phyloP scores from a whole-genome alignment of 768 basidiomycete genomes.

The Tubosaeta sp. region DNA sequence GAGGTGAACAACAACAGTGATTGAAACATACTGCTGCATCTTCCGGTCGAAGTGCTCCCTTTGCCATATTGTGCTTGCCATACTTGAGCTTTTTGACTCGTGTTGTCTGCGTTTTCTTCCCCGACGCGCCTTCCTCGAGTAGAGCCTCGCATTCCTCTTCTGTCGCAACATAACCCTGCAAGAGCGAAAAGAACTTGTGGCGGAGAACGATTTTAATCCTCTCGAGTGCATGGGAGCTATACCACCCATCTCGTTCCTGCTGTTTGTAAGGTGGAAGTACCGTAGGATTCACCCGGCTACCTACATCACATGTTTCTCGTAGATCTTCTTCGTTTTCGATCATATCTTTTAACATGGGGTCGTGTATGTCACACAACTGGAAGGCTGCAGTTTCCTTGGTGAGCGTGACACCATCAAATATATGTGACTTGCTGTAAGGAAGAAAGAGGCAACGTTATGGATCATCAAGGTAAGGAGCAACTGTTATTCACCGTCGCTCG shows the following conservation, averaged over 20 bases:
- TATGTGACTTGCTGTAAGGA: constrained; percentile 59
- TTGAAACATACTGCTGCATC: constrained; percentile 66
- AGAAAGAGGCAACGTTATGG: not conserved
- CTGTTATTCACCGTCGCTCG: constrained; percentile 27
- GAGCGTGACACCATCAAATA: constrained; percentile 82
- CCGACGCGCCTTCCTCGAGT: constrained; percentile 36
- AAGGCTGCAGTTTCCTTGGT: constrained; percentile 88
- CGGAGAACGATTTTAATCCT: constrained; percentile 81
- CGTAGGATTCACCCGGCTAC: constrained; percentile 24
- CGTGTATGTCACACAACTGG: constrained; percentile 89
- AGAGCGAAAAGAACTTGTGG: constrained; percentile 77
- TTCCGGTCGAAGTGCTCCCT: constrained; percentile 76
- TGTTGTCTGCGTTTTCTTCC: constrained; percentile 33
- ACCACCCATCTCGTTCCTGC: constrained; percentile 90
- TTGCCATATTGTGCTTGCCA: constrained; percentile 86
- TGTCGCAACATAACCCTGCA: constrained; percentile 67
- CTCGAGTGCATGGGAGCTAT: constrained; percentile 67
- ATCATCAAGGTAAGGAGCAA: not conserved
- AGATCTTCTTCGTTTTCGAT: constrained; percentile 70
- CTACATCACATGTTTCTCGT: constrained; percentile 70
- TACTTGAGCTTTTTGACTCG: constrained; percentile 52
- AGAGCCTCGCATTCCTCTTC: constrained; percentile 71
- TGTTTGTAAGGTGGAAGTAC: constrained; percentile 1
- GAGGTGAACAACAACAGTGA: not conserved
- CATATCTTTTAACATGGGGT: constrained; percentile 78